A percentile compares a stretch with the other conserved stretches of the same genome.
Conservation (phyloP, 176 grass and related monocot species). For the Bonia amplexicaulis region DNA sequence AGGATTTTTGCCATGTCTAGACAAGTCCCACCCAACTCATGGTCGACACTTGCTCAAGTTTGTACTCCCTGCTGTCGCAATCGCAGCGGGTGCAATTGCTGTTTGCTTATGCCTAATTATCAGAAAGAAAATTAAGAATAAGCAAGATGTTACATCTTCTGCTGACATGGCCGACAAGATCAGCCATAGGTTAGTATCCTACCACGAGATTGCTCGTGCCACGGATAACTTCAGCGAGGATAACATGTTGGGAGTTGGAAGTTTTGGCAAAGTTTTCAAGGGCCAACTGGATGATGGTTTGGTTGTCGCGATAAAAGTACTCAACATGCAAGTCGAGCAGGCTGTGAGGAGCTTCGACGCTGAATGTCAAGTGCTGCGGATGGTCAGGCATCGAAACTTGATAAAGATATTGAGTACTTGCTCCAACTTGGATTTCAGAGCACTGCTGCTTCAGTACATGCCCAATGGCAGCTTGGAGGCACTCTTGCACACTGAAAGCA, state of each 20-base stretch:
- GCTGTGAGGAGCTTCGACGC: neutral
- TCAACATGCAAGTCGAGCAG: neutral
- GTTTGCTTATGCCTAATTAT: neutral
- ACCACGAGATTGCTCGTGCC: neutral
- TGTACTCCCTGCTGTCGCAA: neutral
- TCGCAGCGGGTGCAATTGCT: neutral
- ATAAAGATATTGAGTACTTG: neutral
- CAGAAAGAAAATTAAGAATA: no score
- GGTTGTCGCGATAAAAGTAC: neutral
- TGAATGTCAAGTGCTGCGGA: neutral
- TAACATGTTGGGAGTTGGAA: neutral
- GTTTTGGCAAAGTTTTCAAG: conserved; percentile 9
- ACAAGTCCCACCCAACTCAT: neutral
- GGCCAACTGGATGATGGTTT: neutral
- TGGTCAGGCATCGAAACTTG: neutral
- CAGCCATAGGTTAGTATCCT: neutral
- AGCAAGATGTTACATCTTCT: no score
- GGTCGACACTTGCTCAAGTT: neutral
- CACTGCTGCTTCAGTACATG: conserved; percentile 4
- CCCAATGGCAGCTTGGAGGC: neutral
- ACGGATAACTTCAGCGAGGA: neutral
- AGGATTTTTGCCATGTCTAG: neutral
- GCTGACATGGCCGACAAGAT: no score
- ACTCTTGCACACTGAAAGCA: neutral
- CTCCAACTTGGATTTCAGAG: conserved; percentile 1